Evolutionary conservation across 495 filamentous ascomycete species (phyloP).

Genomic region (Penicillium arizonense): DNA sequence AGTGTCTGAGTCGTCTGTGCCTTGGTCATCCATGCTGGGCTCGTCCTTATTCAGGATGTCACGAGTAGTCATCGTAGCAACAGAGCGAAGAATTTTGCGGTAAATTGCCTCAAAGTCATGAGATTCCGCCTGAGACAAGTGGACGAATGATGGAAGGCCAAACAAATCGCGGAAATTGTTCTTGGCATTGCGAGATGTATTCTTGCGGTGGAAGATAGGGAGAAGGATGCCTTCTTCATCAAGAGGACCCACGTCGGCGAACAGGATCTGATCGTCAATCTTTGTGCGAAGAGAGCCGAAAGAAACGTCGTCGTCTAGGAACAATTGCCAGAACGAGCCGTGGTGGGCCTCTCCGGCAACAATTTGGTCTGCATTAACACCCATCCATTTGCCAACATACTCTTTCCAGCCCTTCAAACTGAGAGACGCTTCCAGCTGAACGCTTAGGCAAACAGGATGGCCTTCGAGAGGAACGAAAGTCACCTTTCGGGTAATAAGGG

Average conservation of each 20-base stretch:
- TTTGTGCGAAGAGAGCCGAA: conserved; percentile 68
- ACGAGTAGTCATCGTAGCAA: conserved; percentile 59
- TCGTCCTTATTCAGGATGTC: conserved; percentile 56
- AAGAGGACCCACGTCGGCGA: conserved; percentile 77
- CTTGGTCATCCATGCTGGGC: conserved; percentile 25
- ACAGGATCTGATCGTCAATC: conserved; percentile 59
- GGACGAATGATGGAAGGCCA: conserved; percentile 58
- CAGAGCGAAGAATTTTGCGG: conserved; percentile 56
- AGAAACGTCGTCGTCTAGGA: conserved; percentile 57
- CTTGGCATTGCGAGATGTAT: conserved; percentile 48
- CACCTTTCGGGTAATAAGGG: conserved; percentile 66
- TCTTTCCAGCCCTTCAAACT: conserved; percentile 74
- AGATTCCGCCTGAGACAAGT: conserved; percentile 60
- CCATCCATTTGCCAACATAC: conserved; percentile 66
- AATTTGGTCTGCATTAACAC: conserved; percentile 53
- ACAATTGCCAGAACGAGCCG: conserved; percentile 77
- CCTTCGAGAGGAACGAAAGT: conserved; percentile 70
- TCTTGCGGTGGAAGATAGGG: conserved; percentile 69
- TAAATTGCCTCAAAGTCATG: conserved; percentile 59
- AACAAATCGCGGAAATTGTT: conserved; percentile 44
- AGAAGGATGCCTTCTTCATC: conserved; percentile 71
- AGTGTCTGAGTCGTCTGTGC: conserved; percentile 66
- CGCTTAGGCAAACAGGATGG: conserved; percentile 63
- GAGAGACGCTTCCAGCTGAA: conserved; percentile 86
- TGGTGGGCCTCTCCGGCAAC: conserved; percentile 79